These are phyloP conservation scores for Blastobotrys raffinosifermentans DNA, from an alignment of 1,139 yeast species.

Conservation along the genomic window DNA sequence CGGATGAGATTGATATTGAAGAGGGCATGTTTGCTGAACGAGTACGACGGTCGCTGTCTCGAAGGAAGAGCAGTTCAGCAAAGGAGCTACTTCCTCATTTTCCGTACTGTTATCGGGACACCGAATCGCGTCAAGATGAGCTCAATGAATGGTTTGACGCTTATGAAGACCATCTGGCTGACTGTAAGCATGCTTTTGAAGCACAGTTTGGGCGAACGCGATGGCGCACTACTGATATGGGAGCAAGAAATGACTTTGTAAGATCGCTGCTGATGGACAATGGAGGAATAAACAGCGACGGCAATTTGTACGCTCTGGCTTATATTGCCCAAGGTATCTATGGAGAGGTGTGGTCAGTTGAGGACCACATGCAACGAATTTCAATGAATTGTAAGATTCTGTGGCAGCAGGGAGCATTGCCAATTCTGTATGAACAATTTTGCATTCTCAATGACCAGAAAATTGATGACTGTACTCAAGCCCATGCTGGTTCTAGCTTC, in stretches of 20 bases:
- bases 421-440: constrained; percentile 19
- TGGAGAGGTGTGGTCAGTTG: constrained; percentile 28
- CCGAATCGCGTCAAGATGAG: constrained; percentile 23
- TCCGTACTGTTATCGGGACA: constrained; percentile 25
- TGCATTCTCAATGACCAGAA: constrained; percentile 14
- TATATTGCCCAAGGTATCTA: constrained; percentile 43
- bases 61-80: background rate
- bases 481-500: constrained; percentile 8
- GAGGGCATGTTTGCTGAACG: constrained; percentile 3
- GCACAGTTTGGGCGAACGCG: constrained; percentile 7
- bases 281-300: constrained; percentile 1
- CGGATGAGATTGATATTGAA: constrained; percentile 6
- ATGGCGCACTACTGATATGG: constrained; percentile 7
- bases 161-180: constrained; percentile 15
- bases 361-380: constrained; percentile 39
- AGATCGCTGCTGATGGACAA: constrained; percentile 3
- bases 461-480: constrained; percentile 16
- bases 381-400: constrained; percentile 26
- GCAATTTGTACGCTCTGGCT: constrained; percentile 18
- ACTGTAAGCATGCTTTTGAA: constrained; percentile 16
- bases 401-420: constrained; percentile 20
- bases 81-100: constrained; percentile 21
- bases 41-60: constrained; percentile 5
- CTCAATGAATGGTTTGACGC: constrained; percentile 34
- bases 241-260: constrained; percentile 4